Percentiles rank a stretch among this genome's conserved stretches.
These are phyloP conservation scores for Rhododendron ovatum DNA, from an alignment of 148 eudicot species.

Conservation along the genomic window DNA sequence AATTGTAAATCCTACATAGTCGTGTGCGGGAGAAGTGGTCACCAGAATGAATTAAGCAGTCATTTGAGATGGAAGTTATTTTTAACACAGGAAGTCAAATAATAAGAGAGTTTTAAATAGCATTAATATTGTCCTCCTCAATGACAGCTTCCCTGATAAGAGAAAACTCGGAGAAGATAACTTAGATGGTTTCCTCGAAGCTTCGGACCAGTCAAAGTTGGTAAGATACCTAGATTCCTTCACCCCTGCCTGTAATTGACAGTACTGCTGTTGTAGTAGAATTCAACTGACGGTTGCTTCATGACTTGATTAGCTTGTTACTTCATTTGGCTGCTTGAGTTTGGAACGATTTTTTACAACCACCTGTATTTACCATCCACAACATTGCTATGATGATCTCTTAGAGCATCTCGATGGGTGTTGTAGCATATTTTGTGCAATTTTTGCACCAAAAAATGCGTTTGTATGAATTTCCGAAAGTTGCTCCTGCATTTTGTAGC, in stretches of 20 bases:
- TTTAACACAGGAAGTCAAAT: not conserved
- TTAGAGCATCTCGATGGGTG: not conserved
- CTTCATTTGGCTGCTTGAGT: not conserved
- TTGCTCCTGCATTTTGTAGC: not conserved
- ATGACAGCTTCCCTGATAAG: conserved; percentile 28
- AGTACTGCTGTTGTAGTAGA: not conserved
- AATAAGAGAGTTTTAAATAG: not conserved
- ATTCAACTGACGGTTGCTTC: not conserved
- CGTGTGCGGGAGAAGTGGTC: not conserved
- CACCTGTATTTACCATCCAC: not conserved
- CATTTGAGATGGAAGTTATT: not conserved
- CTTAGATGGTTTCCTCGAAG: conserved; percentile 31
- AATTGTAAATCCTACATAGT: not conserved
- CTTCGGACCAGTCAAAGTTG: conserved; percentile 42
- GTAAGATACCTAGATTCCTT: conserved; percentile 21
- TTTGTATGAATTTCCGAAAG: not conserved
- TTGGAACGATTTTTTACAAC: not conserved
- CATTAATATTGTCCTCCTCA: not conserved
- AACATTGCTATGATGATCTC: not conserved
- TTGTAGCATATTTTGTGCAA: not conserved
- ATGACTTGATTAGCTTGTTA: not conserved
- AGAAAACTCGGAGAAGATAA: conserved; percentile 33
- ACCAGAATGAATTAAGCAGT: not conserved
- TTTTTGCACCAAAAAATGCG: not conserved
- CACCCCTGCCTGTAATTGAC: not conserved